Base-by-base conservation (phyloP, 306 rosid species). In the Sphenostylis stenocarpa region DNA sequence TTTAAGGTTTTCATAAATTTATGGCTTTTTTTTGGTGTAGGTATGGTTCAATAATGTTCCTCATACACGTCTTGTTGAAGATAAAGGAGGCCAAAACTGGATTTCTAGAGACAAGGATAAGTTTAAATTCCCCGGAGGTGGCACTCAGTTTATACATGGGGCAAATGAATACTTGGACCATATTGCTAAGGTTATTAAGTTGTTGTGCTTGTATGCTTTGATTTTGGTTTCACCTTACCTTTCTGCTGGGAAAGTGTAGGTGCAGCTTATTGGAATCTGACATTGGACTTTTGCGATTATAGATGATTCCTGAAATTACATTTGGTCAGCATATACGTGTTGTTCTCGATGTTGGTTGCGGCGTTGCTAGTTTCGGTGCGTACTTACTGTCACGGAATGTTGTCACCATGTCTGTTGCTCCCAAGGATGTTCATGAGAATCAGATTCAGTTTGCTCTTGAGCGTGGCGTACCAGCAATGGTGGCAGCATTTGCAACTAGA, bases 391-490 rank as follows among this genome's bases (percentile, higher is more conserved):
- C 90, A n/a, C 86, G 96, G 56, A 83, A 90, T 85, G 98, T 95
- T 11, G 28, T 89, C 44, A 87, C 98, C 16, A 61, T 95, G 97
- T 95, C 98, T 2, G 29, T 95, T 84, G 98, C 97, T 64, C 98
- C 98, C 23, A 95, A 89, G 83, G 98, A 95, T 82, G 93, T 95
- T 70, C 98, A 95, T 55, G 98, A 95, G 83, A 94, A 94, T 77
- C 98, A 94, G 86, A 92, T 94, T 80, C 98, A 94, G 63, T 92
- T 92, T 82, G 97, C 98, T 74, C 97, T 95, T 36, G 98, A 95
- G 82, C 98, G 98, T n/a, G 96, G 97, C 9, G 97, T 95, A 21
- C 98, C 98, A 2, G 98, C 98, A 71, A 90, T 95, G 98, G 92
- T 78, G 44, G 90, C 93, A 24, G 98, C 93, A 72, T 89, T 95